Percentiles rank a stretch among this genome's conserved stretches.
Conservation (phyloP, 2,329 filamentous ascomycete genomes). For the Alternaria hordeiaustralica region DNA sequence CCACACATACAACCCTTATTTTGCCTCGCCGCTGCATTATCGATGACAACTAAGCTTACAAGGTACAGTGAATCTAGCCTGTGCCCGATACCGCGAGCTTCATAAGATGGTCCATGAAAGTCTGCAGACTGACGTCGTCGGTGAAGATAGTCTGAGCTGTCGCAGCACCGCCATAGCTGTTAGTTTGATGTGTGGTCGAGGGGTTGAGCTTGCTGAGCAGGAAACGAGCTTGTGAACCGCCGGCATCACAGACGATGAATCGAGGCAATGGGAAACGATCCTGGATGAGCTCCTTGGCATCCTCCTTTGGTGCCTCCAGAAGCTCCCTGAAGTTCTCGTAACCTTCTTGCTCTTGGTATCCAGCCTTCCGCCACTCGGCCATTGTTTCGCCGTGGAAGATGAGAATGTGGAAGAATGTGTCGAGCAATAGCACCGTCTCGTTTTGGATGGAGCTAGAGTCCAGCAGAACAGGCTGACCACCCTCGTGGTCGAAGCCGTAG, state of each 20-base stretch:
- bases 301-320: slow-evolving; percentile 92
- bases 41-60: not conserved
- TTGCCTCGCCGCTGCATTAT: not conserved
- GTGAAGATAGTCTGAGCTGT: slow-evolving; percentile 98
- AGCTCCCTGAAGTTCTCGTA: slow-evolving; percentile 94
- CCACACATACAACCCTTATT: not conserved
- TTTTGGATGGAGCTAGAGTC: slow-evolving; percentile 97
- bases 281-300: slow-evolving; percentile 95
- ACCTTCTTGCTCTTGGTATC: slow-evolving; percentile 96
- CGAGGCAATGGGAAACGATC: slow-evolving; percentile 97
- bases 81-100: slow-evolving; percentile 64
- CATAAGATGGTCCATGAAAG: slow-evolving; percentile 99
- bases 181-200: slow-evolving; percentile 93
- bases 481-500: slow-evolving; percentile 96
- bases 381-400: slow-evolving; percentile 99
- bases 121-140: slow-evolving; percentile 96
- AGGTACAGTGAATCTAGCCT: slow-evolving; percentile 19
- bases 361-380: slow-evolving; percentile 96
- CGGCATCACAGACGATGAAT: slow-evolving; percentile 99
- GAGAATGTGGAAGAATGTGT: slow-evolving; percentile 99
- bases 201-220: slow-evolving; percentile 96
- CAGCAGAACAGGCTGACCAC: slow-evolving; percentile 88
- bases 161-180: slow-evolving; percentile 86
- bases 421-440: slow-evolving; percentile 89
- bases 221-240: slow-evolving; percentile 96